Conservation (phyloP, 2,329 filamentous ascomycete species). For the Acrocalymma vagum region DNA sequence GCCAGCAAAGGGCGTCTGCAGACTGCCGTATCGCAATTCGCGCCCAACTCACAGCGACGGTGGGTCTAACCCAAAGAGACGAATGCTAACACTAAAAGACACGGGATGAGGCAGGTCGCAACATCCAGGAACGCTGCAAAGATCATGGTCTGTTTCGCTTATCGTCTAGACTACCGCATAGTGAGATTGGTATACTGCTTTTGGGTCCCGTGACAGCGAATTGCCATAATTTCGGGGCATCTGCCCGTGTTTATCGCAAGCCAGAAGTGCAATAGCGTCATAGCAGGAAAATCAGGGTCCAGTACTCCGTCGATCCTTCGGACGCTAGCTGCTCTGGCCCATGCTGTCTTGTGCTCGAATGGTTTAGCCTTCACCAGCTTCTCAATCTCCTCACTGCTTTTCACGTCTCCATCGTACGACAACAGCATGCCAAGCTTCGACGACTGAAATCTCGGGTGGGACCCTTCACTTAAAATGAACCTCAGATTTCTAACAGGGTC, state of each 20-base stretch:
- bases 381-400: neutral
- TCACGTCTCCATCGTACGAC: neutral
- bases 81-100: slow-evolving; percentile 19
- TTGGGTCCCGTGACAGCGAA: neutral
- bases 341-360: slow-evolving; percentile 4
- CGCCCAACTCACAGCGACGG: slow-evolving; percentile 5
- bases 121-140: too few relatives aligned
- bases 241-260: neutral
- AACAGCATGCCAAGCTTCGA: slow-evolving; percentile 1
- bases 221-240: neutral
- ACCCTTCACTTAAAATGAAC: too few relatives aligned
- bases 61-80: slow-evolving; percentile 16
- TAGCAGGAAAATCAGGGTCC: slow-evolving; percentile 11
- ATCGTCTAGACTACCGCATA: neutral
- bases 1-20: slow-evolving; percentile 3
- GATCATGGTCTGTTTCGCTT: too few relatives aligned
- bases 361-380: neutral
- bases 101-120: neutral
- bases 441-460: too few relatives aligned
- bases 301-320: slow-evolving; percentile 6
- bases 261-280: slow-evolving; percentile 7
- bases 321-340: slow-evolving; percentile 14
- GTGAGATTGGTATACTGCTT: neutral
- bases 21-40: neutral
- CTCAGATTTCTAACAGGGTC: too few relatives aligned